Conservation (phyloP, 1,284 basidiomycete genomes). For the Moniliophthora roreri region DNA sequence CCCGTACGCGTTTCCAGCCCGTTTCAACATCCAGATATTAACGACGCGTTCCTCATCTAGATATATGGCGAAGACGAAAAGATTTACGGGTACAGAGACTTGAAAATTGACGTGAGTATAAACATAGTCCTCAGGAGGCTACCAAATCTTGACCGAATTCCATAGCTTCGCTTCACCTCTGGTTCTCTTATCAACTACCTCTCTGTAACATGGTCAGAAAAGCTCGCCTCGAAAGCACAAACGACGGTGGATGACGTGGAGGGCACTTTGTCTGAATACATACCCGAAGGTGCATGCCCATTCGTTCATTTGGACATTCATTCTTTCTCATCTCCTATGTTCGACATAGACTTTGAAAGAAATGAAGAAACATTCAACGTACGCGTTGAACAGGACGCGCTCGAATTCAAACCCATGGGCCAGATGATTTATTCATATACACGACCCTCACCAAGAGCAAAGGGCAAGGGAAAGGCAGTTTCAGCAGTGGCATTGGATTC, state of each 20-base stretch:
- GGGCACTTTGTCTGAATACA: conserved; percentile 73
- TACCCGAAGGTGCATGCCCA: conserved; percentile 63
- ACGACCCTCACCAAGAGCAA: conserved; percentile 46
- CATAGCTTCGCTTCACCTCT: conserved; percentile 78
- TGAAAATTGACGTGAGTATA: conserved; percentile 75
- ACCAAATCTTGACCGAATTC: conserved; percentile 1
- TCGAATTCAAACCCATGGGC: conserved; percentile 76
- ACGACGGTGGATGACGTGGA: conserved; percentile 86
- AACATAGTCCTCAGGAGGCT: conserved; percentile 2
- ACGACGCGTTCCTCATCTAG: conserved; percentile 29
- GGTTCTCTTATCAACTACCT: conserved; percentile 83
- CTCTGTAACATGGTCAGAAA: conserved; percentile 64
- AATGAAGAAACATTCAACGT: conserved; percentile 64
- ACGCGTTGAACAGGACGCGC: conserved; percentile 73
- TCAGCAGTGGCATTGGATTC: conserved; percentile 37
- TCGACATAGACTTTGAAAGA: conserved; percentile 58
- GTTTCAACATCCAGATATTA: neutral
- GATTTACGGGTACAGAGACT: conserved; percentile 90
- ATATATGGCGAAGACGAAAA: conserved; percentile 97
- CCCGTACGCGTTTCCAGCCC: conserved; percentile 51
- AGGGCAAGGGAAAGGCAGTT: conserved; percentile 51
- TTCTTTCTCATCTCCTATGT: neutral
- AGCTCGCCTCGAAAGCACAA: conserved; percentile 55
- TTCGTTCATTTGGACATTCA: neutral
- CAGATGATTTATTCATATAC: conserved; percentile 77